These are phyloP conservation scores for Gentiana dahurica DNA, from an alignment of 257 asterid genomes.

Conservation along the genomic window DNA sequence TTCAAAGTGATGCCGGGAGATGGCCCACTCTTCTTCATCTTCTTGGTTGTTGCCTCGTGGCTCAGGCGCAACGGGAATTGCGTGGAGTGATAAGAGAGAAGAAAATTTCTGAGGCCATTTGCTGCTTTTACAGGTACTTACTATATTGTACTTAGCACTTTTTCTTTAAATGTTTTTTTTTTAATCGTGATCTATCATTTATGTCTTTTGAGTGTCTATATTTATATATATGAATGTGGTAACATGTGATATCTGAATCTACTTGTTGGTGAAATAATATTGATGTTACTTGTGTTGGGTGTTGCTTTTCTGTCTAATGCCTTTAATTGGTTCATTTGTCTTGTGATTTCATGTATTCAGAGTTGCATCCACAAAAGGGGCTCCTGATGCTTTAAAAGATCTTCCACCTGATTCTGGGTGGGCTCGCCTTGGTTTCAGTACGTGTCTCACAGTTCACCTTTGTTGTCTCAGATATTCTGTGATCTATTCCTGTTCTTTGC, in stretches of 20 bases:
- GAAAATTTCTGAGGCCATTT: slow-evolving; percentile 68
- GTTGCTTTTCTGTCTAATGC: not conserved
- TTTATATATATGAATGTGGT: too few relatives aligned
- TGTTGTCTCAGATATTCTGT: not conserved
- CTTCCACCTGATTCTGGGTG: slow-evolving; percentile 79
- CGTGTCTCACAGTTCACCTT: slow-evolving; percentile 17
- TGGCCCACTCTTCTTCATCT: slow-evolving; percentile 64
- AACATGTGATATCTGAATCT: too few relatives aligned
- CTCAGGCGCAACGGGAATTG: slow-evolving; percentile 60
- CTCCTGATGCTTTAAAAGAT: slow-evolving; percentile 64
- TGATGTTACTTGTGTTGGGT: not conserved
- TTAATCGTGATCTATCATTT: too few relatives aligned
- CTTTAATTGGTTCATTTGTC: slow-evolving; percentile 3
- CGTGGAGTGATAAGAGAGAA: slow-evolving; percentile 47
- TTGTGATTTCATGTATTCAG: slow-evolving; percentile 33
- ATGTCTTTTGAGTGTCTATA: too few relatives aligned
- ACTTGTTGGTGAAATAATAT: too few relatives aligned
- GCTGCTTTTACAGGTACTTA: slow-evolving; percentile 79
- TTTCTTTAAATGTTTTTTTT: too few relatives aligned
- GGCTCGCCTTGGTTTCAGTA: slow-evolving; percentile 65
- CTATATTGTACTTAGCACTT: slow-evolving; percentile 26
- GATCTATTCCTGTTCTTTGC: slow-evolving; percentile 15
- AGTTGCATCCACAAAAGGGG: slow-evolving; percentile 79
- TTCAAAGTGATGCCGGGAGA: slow-evolving; percentile 54
- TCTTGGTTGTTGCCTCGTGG: slow-evolving; percentile 86